These are phyloP conservation scores for peach (Prunus persica) DNA, from an alignment of 306 rosid species.

Conservation along the genomic window Prunus_persica_NCBIv2 NC_034009.1:43216501-43217000, in stretches of 20 bases:
- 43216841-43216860: constrained; percentile 9
- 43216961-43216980: constrained; percentile 80
- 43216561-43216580: too few species aligned
- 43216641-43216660: too few species aligned
- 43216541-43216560: too few species aligned
- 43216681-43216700: too few species aligned
- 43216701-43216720: rapidly evolving
- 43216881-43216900: constrained; percentile 52
- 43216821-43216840: constrained; percentile 5
- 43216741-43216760: background rate
- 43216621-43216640: too few species aligned
- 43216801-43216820: constrained; percentile 25
- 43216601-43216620: too few species aligned
- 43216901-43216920: constrained; percentile 26
- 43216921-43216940: constrained; percentile 22
- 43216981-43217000: constrained; percentile 63
- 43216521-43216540: too few species aligned
- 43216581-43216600: too few species aligned
- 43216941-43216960: constrained; percentile 63
- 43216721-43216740: rapidly evolving
- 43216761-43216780: background rate
- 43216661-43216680: too few species aligned
- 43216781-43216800: background rate
- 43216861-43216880: background rate
- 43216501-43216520: rapidly evolving